Evolutionary conservation across 176 grass and related monocot species (phyloP).

Genomic region (Bolboschoenus planiculmis): DNA sequence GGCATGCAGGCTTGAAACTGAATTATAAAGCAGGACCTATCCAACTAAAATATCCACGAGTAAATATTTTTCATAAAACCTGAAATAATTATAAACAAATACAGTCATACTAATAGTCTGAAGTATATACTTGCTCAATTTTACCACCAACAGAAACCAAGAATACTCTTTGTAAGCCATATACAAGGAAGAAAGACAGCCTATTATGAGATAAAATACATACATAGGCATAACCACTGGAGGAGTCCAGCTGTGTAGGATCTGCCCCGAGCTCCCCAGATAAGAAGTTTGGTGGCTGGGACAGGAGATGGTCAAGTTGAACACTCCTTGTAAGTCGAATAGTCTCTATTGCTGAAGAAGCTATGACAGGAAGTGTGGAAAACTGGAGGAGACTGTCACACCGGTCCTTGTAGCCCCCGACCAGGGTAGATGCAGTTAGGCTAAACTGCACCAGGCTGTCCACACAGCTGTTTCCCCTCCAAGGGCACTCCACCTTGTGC

Average conservation of each 20-base stretch:
- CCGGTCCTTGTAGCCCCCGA: constrained; percentile 89
- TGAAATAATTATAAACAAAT: not conserved
- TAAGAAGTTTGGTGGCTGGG: constrained; percentile 59
- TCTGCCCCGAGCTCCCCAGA: constrained; percentile 55
- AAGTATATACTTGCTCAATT: not conserved
- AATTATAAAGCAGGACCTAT: not conserved
- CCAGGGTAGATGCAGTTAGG: constrained; percentile 59
- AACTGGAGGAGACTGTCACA: constrained; percentile 93
- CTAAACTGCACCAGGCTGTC: constrained; percentile 88
- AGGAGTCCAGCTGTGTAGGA: constrained; percentile 42
- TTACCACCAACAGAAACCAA: not conserved
- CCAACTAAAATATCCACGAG: not conserved
- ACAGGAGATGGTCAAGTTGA: constrained; percentile 65
- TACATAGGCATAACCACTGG: constrained; percentile 67
- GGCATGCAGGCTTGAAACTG: not conserved
- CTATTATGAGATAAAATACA: constrained; percentile 17
- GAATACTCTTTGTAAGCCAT: not conserved
- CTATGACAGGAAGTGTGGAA: constrained; percentile 65
- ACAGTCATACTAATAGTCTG: not conserved
- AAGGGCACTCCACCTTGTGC: constrained; percentile 64
- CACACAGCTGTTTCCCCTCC: constrained; percentile 88
- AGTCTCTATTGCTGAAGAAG: constrained; percentile 71
- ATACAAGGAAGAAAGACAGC: not conserved
- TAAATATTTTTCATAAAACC: not conserved
- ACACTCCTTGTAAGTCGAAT: constrained; percentile 58